These are phyloP conservation scores for Vaccinium vitisidaea DNA, from an alignment of 148 eudicot genomes.

Conservation along the genomic window DNA sequence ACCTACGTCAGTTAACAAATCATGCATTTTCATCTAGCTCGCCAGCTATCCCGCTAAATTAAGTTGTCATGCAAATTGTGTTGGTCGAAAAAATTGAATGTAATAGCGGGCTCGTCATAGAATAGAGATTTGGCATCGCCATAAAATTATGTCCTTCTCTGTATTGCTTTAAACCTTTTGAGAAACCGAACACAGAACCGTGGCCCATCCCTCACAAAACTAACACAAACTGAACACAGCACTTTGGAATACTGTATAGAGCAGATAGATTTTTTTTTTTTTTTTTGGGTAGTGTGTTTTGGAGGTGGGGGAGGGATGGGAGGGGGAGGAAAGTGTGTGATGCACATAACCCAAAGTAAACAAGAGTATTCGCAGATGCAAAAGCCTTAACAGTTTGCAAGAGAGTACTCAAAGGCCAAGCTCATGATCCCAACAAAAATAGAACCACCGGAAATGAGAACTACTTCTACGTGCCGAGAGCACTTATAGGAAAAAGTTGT, in stretches of 20 bases:
- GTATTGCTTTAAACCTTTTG: neutral
- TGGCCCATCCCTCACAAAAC: neutral
- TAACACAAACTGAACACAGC: neutral
- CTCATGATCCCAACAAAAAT: neutral
- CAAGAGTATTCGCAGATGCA: neutral
- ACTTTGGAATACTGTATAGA: neutral
- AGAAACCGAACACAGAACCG: neutral
- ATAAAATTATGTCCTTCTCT: neutral
- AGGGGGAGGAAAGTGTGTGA: too few relatives aligned
- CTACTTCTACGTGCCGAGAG: neutral
- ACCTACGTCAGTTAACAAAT: too few relatives aligned
- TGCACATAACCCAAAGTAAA: neutral
- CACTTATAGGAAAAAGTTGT: neutral
- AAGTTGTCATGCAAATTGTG: too few relatives aligned
- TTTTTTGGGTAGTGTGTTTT: too few relatives aligned
- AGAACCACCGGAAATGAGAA: neutral
- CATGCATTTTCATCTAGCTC: too few relatives aligned
- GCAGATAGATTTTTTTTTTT: neutral
- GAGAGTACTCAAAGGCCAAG: neutral
- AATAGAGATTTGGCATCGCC: neutral
- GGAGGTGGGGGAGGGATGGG: neutral
- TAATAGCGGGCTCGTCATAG: neutral
- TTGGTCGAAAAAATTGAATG: neutral
- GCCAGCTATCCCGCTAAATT: too few relatives aligned
- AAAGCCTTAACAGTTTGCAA: slow-evolving; percentile 2